Evolutionary conservation across 768 basidiomycete genomes (phyloP), one percentile per base, ranked within the genome.

Genomic region (Lactarius psammicola): DNA sequence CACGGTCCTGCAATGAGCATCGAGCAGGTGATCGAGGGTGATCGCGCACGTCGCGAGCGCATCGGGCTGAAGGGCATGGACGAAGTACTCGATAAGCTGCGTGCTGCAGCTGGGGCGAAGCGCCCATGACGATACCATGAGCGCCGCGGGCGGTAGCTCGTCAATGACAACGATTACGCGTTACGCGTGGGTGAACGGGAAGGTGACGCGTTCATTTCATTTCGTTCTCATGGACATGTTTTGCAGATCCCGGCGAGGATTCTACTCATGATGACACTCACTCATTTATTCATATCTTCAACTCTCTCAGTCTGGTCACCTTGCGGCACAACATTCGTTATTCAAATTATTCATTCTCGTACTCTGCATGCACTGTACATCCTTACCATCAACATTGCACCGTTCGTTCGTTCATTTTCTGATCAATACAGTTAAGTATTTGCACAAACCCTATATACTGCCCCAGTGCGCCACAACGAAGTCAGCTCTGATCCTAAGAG

Each of bases 11-110:
- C 64, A 10, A 30, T 56, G 57, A 62, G 68, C 60, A 70, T 70
- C 18, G 69, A 65, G 56, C 69, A 70, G 62, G 64, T 70, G 54
- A 70, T 70, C 0, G 66, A 69, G 9, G 55, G 44, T 10, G 68
- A 69, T 33, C 60, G 65, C 17, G 20, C 58, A 30, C 68, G 68
- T 42, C 61, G 60, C 8, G 68, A 67, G 13, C 66, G 62, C 15
- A 42, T 67, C 15, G 66, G 66, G 62, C 51, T 63, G 33, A 66
- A 65, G 49, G 69, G 68, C 54, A 69, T 70, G 68, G 69, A 70
- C 9, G 64, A 70, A 59, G 60, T 69, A 36, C 64, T 70, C 18
- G 67, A 70, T 46, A 62, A 63, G 56, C 62, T 70, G 34, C 63
- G 64, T 3, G 69, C 58, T 20, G 60, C 63, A 9, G 69, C 68